phyloP scores from a whole-genome alignment of 1,284 basidiomycete species.

The Pseudozyma tsukubaensis region DNA sequence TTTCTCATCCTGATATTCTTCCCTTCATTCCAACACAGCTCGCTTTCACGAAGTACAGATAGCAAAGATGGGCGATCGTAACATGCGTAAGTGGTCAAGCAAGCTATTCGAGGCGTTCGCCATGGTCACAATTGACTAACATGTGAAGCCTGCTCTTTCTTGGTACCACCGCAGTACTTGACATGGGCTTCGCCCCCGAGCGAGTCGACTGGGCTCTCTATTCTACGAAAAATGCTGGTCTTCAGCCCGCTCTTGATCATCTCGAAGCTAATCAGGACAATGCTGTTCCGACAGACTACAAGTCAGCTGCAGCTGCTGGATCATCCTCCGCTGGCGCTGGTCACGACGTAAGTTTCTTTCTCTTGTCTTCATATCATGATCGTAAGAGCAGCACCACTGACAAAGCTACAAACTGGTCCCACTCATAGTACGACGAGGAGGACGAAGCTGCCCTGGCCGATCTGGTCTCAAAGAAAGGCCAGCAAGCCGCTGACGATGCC shows the following conservation, averaged over 20 bases:
- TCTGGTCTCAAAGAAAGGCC: slow-evolving; percentile 53
- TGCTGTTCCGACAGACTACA: slow-evolving; percentile 56
- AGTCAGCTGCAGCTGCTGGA: slow-evolving; percentile 17
- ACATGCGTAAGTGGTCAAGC: slow-evolving; percentile 29
- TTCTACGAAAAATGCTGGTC: slow-evolving; percentile 51
- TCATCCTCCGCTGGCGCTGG: slow-evolving; percentile 21
- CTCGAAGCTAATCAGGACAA: slow-evolving; percentile 63
- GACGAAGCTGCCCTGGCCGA: slow-evolving; percentile 58
- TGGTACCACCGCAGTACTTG: slow-evolving; percentile 46
- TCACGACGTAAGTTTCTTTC: slow-evolving; percentile 35
- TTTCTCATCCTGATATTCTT: not conserved
- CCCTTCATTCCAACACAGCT: not conserved
- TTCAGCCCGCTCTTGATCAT: slow-evolving; percentile 66
- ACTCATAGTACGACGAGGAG: slow-evolving; percentile 54
- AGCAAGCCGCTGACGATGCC: slow-evolving; percentile 51
- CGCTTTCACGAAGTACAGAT: not conserved
- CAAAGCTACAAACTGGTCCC: too few species aligned
- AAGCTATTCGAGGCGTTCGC: not conserved
- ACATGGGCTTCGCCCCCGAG: slow-evolving; percentile 66
- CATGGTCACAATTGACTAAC: not conserved
- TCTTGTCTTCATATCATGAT: not conserved
- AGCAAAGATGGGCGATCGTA: slow-evolving; percentile 36
- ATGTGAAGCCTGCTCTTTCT: not conserved
- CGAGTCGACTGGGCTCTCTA: slow-evolving; percentile 67
- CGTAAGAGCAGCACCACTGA: too few species aligned